Conservation (phyloP, 2,329 filamentous ascomycete species). For the Dothidotthia symphoricarpi region DNA sequence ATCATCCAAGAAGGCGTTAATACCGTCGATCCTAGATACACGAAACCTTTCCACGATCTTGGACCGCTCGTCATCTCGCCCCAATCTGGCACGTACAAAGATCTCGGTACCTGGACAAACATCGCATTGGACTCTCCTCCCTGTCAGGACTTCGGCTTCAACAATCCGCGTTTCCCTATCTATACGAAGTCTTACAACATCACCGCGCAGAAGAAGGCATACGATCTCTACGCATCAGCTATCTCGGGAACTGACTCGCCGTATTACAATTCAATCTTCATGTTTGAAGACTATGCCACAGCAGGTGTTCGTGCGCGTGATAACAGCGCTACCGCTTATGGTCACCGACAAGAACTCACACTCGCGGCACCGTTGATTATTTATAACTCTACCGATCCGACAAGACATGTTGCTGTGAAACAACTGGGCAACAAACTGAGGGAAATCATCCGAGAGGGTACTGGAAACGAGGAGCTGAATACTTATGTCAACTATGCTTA, state of each 20-base stretch:
- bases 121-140: conserved; percentile 25
- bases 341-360: conserved; percentile 44
- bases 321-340: conserved; percentile 45
- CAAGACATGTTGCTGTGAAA: conserved; percentile 11
- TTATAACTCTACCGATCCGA: conserved; percentile 11
- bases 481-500: conserved; percentile 40
- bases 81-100: conserved; percentile 19
- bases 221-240: conserved; percentile 39
- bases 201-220: conserved; percentile 39
- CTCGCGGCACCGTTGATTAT: conserved; percentile 23
- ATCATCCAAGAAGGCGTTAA: conserved; percentile 27
- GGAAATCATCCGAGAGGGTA: conserved; percentile 19
- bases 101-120: conserved; percentile 23
- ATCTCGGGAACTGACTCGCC: conserved; percentile 28
- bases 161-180: conserved; percentile 25
- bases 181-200: conserved; percentile 34
- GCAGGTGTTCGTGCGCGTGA: conserved; percentile 46
- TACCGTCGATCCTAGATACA: conserved; percentile 20
- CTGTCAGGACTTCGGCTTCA: conserved; percentile 28
- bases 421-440: conserved; percentile 18
- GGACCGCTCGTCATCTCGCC: conserved; percentile 12
- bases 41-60: conserved; percentile 20
- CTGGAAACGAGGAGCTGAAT: conserved; percentile 19
- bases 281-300: conserved; percentile 57
- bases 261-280: conserved; percentile 47